These are phyloP conservation scores for Quercus lobata DNA, from an alignment of 331 rosid genomes.

Conservation along the genomic window DNA sequence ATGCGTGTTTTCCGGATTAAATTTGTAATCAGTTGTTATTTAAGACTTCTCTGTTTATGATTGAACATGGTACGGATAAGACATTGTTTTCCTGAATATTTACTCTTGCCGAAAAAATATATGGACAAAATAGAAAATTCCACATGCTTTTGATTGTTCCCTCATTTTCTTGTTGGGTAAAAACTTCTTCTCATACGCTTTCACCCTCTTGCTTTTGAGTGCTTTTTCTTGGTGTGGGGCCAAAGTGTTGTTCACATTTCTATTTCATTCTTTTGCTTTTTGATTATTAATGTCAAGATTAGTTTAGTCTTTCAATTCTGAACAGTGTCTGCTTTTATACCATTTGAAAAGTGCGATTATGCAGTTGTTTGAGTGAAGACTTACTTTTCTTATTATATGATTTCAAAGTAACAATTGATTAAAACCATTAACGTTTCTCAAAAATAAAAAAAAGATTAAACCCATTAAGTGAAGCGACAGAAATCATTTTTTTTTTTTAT, in stretches of 20 bases:
- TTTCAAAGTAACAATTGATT: slow-evolving; percentile 15
- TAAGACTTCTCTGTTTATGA: background rate
- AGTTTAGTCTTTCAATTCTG: background rate
- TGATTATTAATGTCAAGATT: background rate
- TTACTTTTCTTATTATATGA: background rate
- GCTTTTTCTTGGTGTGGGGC: slow-evolving; percentile 34
- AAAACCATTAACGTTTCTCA: background rate
- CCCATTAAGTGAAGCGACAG: background rate
- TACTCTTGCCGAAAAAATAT: background rate
- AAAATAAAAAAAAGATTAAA: background rate
- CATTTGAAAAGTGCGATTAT: slow-evolving; percentile 1
- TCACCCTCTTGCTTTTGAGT: slow-evolving; percentile 21
- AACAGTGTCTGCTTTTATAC: background rate
- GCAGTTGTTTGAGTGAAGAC: slow-evolving; percentile 5
- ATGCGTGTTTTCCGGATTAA: slow-evolving; percentile 31
- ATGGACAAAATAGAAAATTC: slow-evolving; percentile 11
- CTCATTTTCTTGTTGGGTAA: background rate
- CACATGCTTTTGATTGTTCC: background rate
- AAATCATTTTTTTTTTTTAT: background rate
- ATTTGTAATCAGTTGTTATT: slow-evolving; percentile 10
- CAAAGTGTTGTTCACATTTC: slow-evolving; percentile 15
- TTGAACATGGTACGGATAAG: slow-evolving; percentile 17
- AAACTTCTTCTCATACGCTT: background rate
- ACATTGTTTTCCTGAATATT: background rate
- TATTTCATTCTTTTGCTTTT: slow-evolving; percentile 18